These are phyloP conservation scores for Epichloe sylvatica DNA, from an alignment of 2,329 filamentous ascomycete genomes.

Conservation along the genomic window DNA sequence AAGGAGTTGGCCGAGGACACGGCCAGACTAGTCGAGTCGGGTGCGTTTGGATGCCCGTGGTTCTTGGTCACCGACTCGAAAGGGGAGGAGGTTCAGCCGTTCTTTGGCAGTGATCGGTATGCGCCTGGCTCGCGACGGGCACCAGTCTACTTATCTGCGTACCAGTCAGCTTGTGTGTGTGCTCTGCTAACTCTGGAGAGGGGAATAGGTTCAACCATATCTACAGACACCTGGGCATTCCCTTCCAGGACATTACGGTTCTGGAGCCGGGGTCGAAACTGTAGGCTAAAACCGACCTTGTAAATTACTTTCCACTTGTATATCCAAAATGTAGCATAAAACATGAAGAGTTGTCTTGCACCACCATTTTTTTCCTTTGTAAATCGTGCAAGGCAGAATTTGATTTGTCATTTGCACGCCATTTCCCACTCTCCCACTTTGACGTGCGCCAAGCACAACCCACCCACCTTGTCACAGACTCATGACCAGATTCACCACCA, in stretches of 20 bases:
- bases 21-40: slow-evolving; percentile 44
- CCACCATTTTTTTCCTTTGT: no score
- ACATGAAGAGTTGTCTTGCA: no score
- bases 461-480: no score
- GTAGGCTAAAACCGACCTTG: slow-evolving; percentile 8
- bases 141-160: slow-evolving; percentile 7
- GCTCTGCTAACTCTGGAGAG: not conserved
- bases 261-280: slow-evolving; percentile 22
- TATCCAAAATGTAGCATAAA: no score
- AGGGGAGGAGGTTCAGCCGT: slow-evolving; percentile 47
- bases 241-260: slow-evolving; percentile 37
- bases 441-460: no score
- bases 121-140: not conserved
- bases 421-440: no score
- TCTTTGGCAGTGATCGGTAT: slow-evolving; percentile 62
- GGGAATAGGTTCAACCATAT: slow-evolving; percentile 49
- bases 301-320: no score
- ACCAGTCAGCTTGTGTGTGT: not conserved
- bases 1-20: slow-evolving; percentile 41
- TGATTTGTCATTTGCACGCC: no score
- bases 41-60: slow-evolving; percentile 70
- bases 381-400: no score
- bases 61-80: slow-evolving; percentile 48
- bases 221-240: slow-evolving; percentile 50
- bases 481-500: no score